Conservation (phyloP, 2,329 filamentous ascomycete species). For the Fusarium citri region DNA sequence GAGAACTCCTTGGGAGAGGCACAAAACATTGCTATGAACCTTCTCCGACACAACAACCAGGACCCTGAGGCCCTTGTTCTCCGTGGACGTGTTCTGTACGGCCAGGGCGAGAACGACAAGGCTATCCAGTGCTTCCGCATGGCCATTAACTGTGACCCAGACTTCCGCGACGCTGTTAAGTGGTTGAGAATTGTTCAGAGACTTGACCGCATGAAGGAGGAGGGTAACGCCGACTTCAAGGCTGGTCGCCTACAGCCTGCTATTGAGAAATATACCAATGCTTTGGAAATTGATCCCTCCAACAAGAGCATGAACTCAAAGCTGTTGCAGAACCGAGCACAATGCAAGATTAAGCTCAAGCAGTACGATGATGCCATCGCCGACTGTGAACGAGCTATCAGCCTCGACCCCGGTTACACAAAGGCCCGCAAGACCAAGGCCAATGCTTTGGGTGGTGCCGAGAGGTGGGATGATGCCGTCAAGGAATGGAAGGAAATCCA, state of each 20-base stretch:
- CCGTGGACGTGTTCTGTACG: slow-evolving; percentile 87
- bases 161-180: slow-evolving; percentile 89
- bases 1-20: slow-evolving; percentile 90
- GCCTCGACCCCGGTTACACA: slow-evolving; percentile 83
- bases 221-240: slow-evolving; percentile 93
- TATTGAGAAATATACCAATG: slow-evolving; percentile 84
- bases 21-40: slow-evolving; percentile 88
- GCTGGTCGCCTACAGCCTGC: slow-evolving; percentile 81
- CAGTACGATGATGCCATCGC: slow-evolving; percentile 82
- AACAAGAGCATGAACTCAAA: slow-evolving; percentile 97
- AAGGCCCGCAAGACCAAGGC: slow-evolving; percentile 96
- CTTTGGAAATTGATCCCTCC: slow-evolving; percentile 83
- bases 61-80: slow-evolving; percentile 95
- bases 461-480: slow-evolving; percentile 92
- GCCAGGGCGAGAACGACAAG: slow-evolving; percentile 94
- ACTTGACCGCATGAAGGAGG: slow-evolving; percentile 91
- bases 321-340: slow-evolving; percentile 90
- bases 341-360: slow-evolving; percentile 86
- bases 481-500: slow-evolving; percentile 88
- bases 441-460: slow-evolving; percentile 85
- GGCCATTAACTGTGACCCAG: slow-evolving; percentile 89
- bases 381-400: slow-evolving; percentile 87
- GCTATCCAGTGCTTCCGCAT: slow-evolving; percentile 92
- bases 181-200: slow-evolving; percentile 91
- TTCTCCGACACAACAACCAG: slow-evolving; percentile 87